Evolutionary conservation across 257 asterid species (phyloP).

Genomic region (Solanum etuberosum): DNA sequence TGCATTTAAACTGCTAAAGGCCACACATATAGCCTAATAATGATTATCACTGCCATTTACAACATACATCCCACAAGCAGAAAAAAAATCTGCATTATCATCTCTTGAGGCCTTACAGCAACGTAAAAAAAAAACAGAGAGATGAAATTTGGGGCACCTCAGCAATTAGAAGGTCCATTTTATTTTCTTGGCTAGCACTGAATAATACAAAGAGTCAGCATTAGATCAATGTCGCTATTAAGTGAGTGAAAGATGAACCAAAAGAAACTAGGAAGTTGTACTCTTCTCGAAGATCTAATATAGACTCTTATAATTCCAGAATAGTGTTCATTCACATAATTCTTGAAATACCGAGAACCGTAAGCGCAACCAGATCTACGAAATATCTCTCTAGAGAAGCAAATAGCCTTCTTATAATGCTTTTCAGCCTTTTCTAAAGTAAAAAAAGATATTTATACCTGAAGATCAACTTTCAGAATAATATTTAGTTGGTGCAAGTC

Average conservation of each 20-base stretch:
- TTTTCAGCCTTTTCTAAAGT: neutral
- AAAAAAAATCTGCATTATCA: neutral
- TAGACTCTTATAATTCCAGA: neutral
- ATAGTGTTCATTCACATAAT: neutral
- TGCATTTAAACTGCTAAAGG: neutral
- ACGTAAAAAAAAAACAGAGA: neutral
- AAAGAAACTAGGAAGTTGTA: neutral
- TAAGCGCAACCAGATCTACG: neutral
- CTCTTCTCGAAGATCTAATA: neutral
- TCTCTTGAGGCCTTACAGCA: neutral
- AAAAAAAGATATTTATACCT: conserved; percentile 38
- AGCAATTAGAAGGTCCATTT: neutral
- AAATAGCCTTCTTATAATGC: neutral
- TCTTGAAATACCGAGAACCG: neutral
- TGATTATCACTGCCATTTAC: neutral
- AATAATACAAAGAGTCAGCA: neutral
- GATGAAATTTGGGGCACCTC: neutral
- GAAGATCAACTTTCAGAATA: conserved; percentile 89
- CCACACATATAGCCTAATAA: neutral
- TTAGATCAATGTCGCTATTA: neutral
- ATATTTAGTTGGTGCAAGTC: conserved; percentile 92
- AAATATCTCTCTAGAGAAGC: neutral
- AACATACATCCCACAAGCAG: neutral
- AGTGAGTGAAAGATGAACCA: neutral
- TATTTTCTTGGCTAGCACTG: neutral